Evolutionary conservation across 2,329 filamentous ascomycete genomes (phyloP).

Genomic region (Cryphonectria carpinicola): DNA sequence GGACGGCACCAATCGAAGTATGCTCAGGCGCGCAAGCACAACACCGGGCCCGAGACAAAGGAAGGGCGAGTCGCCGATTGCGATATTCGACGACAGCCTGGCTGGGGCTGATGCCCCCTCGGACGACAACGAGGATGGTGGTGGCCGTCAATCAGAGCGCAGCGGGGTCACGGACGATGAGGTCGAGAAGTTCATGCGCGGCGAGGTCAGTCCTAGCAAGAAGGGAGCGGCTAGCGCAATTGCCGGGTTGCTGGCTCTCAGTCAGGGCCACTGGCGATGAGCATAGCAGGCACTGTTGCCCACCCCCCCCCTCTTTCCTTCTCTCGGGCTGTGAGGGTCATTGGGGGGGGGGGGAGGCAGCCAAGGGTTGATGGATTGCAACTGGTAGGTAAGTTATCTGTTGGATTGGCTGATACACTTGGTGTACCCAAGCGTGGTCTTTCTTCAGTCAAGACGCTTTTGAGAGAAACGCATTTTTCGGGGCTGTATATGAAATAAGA

Average conservation of each 20-base stretch:
- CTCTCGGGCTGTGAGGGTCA: neutral
- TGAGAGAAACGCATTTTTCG: neutral
- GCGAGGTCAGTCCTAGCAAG: slow-evolving; percentile 69
- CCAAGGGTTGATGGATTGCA: too few species aligned
- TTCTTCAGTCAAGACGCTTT: neutral
- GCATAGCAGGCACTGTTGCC: neutral
- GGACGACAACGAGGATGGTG: slow-evolving; percentile 18
- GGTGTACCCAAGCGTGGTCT: neutral
- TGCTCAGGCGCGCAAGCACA: slow-evolving; percentile 46
- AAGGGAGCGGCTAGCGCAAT: slow-evolving; percentile 85
- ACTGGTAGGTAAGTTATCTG: too few species aligned
- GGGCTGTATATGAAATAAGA: neutral
- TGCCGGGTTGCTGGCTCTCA: slow-evolving; percentile 84
- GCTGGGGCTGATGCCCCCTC: slow-evolving; percentile 27
- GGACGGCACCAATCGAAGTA: slow-evolving; percentile 42
- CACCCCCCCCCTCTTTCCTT: too few species aligned
- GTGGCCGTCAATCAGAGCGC: slow-evolving; percentile 16
- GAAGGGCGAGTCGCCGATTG: slow-evolving; percentile 42
- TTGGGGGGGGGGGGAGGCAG: too few species aligned
- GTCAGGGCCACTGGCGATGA: slow-evolving; percentile 88
- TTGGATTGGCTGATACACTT: neutral
- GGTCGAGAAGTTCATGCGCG: slow-evolving; percentile 74
- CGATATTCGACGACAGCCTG: slow-evolving; percentile 59
- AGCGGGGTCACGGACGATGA: slow-evolving; percentile 56
- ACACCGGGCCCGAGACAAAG: slow-evolving; percentile 41